Percentiles rank a stretch among this genome's conserved stretches.
Conservation (phyloP, 2,329 filamentous ascomycete genomes). For the Cladophialophora carrionii region DNA sequence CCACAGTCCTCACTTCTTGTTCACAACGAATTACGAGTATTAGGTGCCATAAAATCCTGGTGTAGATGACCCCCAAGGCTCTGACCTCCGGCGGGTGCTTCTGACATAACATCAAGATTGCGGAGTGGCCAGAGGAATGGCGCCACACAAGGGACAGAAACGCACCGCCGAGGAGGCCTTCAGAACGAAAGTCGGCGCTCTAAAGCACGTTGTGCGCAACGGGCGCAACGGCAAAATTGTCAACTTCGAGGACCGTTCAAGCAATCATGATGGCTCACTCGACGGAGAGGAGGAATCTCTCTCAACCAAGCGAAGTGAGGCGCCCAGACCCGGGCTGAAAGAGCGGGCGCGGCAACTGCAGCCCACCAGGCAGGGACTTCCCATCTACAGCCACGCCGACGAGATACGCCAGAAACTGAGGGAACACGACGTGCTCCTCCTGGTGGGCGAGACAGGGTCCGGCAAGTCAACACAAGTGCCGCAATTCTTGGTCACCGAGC, state of each 20-base stretch:
- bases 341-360: slow-evolving; percentile 55
- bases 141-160: not conserved
- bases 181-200: not conserved
- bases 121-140: not conserved
- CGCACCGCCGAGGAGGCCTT: slow-evolving; percentile 1
- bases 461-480: slow-evolving; percentile 97
- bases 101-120: not conserved
- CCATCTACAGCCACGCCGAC: slow-evolving; percentile 75
- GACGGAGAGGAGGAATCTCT: not conserved
- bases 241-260: slow-evolving; percentile 8
- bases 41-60: too few relatives aligned
- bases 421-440: slow-evolving; percentile 73
- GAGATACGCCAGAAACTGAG: slow-evolving; percentile 69
- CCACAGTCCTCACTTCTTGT: not conserved
- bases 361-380: slow-evolving; percentile 66
- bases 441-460: slow-evolving; percentile 92
- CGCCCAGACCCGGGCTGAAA: slow-evolving; percentile 38
- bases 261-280: not conserved
- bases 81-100: not conserved
- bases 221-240: not conserved
- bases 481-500: slow-evolving; percentile 78
- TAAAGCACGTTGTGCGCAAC: not conserved
- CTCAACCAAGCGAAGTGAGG: not conserved
- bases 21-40: not conserved
- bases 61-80: not conserved